Percentiles rank a stretch among this genome's conserved stretches.
These are phyloP conservation scores for Casaregolazyma lundiana DNA, from an alignment of 1,139 yeast species.

Conservation along the genomic window DNA sequence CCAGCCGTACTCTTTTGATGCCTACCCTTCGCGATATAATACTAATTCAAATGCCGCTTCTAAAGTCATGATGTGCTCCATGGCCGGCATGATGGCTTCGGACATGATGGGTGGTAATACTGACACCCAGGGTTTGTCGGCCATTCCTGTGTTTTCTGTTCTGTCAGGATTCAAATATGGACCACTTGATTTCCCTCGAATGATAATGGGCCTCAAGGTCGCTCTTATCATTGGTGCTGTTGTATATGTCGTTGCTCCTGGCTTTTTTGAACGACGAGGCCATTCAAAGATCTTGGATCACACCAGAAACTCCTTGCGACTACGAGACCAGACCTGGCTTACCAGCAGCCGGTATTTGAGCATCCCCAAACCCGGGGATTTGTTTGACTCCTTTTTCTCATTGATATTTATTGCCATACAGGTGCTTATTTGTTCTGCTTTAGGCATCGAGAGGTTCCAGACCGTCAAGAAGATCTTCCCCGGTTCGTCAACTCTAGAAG, in stretches of 20 bases:
- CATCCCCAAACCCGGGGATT: slow-evolving; percentile 10
- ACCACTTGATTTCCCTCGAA: slow-evolving; percentile 13
- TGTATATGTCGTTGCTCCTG: slow-evolving; percentile 28
- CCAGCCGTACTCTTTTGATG: slow-evolving; percentile 7
- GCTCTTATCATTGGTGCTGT: slow-evolving; percentile 30
- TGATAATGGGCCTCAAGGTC: slow-evolving; percentile 21
- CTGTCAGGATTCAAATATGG: slow-evolving; percentile 12
- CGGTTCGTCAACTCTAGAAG: slow-evolving; percentile 1
- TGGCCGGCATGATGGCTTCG: slow-evolving; percentile 38
- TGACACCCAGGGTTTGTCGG: slow-evolving; percentile 30
- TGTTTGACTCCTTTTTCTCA: slow-evolving; percentile 11
- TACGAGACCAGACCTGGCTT: slow-evolving; percentile 25
- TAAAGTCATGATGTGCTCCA: slow-evolving; percentile 35
- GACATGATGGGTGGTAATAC: slow-evolving; percentile 30
- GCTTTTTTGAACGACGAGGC: slow-evolving; percentile 7
- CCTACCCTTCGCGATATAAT: slow-evolving; percentile 7
- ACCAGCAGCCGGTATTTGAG: slow-evolving; percentile 24
- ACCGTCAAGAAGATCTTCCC: slow-evolving; percentile 10
- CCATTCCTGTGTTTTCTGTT: slow-evolving; percentile 27
- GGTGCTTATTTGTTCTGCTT: slow-evolving; percentile 14
- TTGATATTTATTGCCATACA: slow-evolving; percentile 14
- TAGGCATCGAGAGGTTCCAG: slow-evolving; percentile 21
- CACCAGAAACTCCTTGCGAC: background rate
- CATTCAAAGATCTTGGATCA: slow-evolving; percentile 3
- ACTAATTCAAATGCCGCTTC: slow-evolving; percentile 18